A percentile compares a stretch with the other conserved stretches of the same genome.
These are phyloP conservation scores for Flaveria linearis DNA, from an alignment of 129 eudicot genomes.

Conservation along the genomic window DNA sequence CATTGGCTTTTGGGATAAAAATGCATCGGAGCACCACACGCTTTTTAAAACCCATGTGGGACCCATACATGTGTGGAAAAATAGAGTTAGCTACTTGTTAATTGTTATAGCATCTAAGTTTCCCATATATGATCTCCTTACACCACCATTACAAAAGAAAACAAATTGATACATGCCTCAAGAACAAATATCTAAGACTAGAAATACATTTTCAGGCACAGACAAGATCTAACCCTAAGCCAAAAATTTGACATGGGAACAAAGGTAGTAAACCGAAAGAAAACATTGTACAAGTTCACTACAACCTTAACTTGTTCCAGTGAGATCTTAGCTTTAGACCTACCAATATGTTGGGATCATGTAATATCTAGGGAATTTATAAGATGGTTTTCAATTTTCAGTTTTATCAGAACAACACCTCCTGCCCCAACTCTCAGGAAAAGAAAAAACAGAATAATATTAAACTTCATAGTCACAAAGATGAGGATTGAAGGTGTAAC, in stretches of 20 bases:
- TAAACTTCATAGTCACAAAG: neutral
- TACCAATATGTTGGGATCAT: neutral
- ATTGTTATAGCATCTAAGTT: neutral
- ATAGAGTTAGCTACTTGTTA: neutral
- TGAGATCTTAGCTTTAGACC: neutral
- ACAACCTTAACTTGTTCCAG: neutral
- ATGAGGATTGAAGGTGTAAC: conserved; percentile 30
- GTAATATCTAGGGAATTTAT: neutral
- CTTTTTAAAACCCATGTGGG: neutral
- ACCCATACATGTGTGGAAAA: neutral
- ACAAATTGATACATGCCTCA: neutral
- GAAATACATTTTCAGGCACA: neutral
- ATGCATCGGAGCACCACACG: too few species aligned
- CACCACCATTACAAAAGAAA: neutral
- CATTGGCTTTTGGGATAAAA: too few species aligned
- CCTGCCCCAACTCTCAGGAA: neutral
- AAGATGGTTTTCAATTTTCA: neutral
- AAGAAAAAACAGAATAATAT: neutral
- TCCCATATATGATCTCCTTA: neutral
- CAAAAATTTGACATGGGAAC: neutral
- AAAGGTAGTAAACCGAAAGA: too few species aligned
- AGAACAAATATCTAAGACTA: neutral
- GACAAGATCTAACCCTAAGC: neutral
- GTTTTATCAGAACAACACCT: neutral
- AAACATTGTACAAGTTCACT: neutral